A percentile compares a stretch with the other conserved stretches of the same genome.
Evolutionary conservation across 2,329 filamentous ascomycete genomes (phyloP).

Genomic region (Pseudogymnoascus sp.): DNA sequence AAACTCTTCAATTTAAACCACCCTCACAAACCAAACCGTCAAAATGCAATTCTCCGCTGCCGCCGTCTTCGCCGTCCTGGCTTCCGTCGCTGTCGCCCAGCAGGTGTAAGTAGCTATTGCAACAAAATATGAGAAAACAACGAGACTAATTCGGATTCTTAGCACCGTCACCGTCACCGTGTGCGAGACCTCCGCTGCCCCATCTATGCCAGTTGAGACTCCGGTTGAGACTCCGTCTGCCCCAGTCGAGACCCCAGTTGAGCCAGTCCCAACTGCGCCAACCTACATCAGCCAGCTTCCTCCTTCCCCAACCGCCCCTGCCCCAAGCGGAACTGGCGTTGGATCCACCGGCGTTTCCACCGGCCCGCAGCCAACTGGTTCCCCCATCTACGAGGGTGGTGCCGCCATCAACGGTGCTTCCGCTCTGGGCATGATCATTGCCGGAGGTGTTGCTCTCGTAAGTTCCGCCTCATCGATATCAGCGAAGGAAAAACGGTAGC

Average conservation of each 20-base stretch:
- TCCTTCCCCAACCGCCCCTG: conserved; percentile 15
- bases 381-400: conserved; percentile 26
- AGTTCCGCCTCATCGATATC: conserved; percentile 9
- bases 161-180: conserved; percentile 27
- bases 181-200: conserved; percentile 16
- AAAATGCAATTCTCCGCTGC: conserved; percentile 30
- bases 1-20: conserved; percentile 13
- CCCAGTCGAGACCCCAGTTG: too few species aligned
- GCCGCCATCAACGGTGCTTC: conserved; percentile 25
- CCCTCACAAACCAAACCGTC: conserved; percentile 21
- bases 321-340: conserved; percentile 10
- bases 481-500: not conserved
- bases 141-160: conserved; percentile 11
- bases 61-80: conserved; percentile 26
- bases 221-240: too few species aligned
- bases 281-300: conserved; percentile 11
- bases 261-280: conserved; percentile 10
- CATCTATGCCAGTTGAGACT: conserved; percentile 4
- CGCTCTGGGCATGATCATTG: conserved; percentile 27
- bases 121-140: not conserved
- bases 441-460: conserved; percentile 29
- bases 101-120: conserved; percentile 17
- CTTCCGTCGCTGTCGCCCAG: conserved; percentile 22
- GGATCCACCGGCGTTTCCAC: conserved; percentile 21
- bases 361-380: conserved; percentile 20